phyloP scores from a whole-genome alignment of 1,284 basidiomycete genomes.

The Dichomitus squalens region DNA sequence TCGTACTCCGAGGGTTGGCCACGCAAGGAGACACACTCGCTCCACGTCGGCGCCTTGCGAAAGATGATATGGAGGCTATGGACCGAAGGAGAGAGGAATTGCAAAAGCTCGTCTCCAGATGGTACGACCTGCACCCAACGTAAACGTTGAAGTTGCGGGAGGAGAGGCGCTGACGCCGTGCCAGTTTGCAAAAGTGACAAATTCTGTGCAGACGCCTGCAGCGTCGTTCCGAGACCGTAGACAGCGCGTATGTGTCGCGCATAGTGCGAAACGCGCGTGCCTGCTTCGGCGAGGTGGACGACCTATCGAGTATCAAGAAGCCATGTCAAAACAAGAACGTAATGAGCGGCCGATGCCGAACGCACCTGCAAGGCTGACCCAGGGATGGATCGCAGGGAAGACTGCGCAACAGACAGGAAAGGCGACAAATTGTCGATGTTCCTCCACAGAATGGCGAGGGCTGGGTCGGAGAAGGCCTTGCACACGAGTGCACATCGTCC shows the following conservation, averaged over 20 bases:
- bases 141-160: constrained; percentile 8
- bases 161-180: neutral
- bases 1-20: neutral
- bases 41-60: neutral
- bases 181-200: neutral
- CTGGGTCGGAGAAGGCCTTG: constrained; percentile 16
- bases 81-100: constrained; percentile 7
- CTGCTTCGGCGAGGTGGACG: neutral
- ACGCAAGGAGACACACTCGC: neutral
- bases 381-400: neutral
- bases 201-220: neutral
- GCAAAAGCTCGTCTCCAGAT: constrained; percentile 1
- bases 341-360: neutral
- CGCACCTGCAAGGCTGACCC: neutral
- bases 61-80: constrained; percentile 18
- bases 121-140: constrained; percentile 12
- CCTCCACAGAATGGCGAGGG: constrained; percentile 13
- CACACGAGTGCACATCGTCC: constrained; percentile 18
- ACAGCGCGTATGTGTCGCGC: constrained; percentile 13
- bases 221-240: neutral
- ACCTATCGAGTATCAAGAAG: neutral
- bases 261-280: constrained; percentile 6
- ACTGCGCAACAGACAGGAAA: neutral
- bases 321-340: neutral
- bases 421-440: constrained; percentile 13